These are phyloP conservation scores for Candida tammaniensis DNA, from an alignment of 805 yeast genomes.

Conservation along the genomic window DNA sequence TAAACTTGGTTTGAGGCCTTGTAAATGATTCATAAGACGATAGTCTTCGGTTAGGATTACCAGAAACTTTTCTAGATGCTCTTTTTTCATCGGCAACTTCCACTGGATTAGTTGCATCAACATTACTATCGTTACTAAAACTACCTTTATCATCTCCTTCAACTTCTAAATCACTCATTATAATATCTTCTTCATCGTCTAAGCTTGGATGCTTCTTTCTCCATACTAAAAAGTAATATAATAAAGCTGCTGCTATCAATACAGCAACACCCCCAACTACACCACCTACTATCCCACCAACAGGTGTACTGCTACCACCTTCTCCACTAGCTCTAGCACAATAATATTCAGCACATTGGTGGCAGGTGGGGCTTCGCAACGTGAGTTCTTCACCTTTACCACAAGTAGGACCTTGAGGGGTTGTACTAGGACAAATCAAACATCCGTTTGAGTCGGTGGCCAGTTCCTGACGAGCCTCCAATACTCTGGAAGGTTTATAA, in stretches of 20 bases:
- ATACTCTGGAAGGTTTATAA: constrained; percentile 3
- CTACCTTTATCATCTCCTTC: constrained; percentile 17
- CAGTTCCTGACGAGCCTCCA: constrained; percentile 4
- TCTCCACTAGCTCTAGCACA: constrained; percentile 17
- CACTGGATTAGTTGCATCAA: constrained; percentile 1
- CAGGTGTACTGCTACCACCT: constrained; percentile 13
- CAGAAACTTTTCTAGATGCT: constrained; percentile 5
- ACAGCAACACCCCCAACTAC: constrained; percentile 37
- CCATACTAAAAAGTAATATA: constrained; percentile 27
- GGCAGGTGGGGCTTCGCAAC: constrained; percentile 21
- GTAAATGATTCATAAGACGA: constrained; percentile 45
- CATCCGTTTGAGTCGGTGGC: constrained; percentile 29
- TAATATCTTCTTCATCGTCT: constrained; percentile 26
- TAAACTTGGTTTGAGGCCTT: constrained; percentile 28
- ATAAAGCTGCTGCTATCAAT: constrained; percentile 24
- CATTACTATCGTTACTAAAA: constrained; percentile 16
- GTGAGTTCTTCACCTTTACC: constrained; percentile 21
- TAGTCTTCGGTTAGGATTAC: constrained; percentile 21
- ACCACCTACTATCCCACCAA: constrained; percentile 44
- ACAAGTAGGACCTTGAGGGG: constrained; percentile 27
- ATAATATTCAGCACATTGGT: constrained; percentile 21
- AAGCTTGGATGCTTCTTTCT: constrained; percentile 29
- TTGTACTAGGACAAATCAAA: constrained; percentile 28
- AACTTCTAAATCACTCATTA: constrained; percentile 17
- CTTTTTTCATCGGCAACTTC: constrained; percentile 2